Evolutionary conservation across 306 rosid species (phyloP).

Genomic region (Erythrophleum fordii): DNA sequence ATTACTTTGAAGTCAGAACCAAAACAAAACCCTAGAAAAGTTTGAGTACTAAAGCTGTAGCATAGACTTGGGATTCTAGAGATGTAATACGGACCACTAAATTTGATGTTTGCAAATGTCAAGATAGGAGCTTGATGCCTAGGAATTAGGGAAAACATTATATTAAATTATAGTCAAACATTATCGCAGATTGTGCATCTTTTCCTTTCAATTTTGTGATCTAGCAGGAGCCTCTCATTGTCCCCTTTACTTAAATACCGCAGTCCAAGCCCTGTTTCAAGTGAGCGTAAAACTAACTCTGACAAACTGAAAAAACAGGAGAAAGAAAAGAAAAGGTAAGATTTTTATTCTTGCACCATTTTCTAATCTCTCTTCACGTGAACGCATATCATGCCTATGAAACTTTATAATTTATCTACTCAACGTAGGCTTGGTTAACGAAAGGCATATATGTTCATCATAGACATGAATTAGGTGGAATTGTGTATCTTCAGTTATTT

Average conservation of each 20-base stretch:
- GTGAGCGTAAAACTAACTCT: slow-evolving; percentile 42
- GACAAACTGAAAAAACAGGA: slow-evolving; percentile 60
- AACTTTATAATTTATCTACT: not conserved
- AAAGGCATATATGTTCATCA: not conserved
- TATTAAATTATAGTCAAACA: no score
- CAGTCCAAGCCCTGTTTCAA: slow-evolving; percentile 51
- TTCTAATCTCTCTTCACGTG: not conserved
- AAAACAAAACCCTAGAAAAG: no score
- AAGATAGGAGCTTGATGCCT: no score
- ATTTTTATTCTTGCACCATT: not conserved
- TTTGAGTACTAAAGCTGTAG: no score
- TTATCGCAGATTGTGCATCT: no score
- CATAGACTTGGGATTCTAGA: no score
- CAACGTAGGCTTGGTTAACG: not conserved
- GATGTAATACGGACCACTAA: no score
- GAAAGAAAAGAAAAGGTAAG: slow-evolving; percentile 59
- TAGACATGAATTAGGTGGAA: not conserved
- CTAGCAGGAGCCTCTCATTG: slow-evolving; percentile 48
- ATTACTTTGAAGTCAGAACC: no score
- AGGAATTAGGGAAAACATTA: no score
- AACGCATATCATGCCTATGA: not conserved
- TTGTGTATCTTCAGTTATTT: not conserved
- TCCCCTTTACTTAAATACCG: slow-evolving; percentile 62
- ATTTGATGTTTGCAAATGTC: no score
- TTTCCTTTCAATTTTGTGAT: no score